These are phyloP conservation scores for Parasarocladium wereldwijsianum DNA, from an alignment of 2,329 filamentous ascomycete species.

Conservation along the genomic window DNA sequence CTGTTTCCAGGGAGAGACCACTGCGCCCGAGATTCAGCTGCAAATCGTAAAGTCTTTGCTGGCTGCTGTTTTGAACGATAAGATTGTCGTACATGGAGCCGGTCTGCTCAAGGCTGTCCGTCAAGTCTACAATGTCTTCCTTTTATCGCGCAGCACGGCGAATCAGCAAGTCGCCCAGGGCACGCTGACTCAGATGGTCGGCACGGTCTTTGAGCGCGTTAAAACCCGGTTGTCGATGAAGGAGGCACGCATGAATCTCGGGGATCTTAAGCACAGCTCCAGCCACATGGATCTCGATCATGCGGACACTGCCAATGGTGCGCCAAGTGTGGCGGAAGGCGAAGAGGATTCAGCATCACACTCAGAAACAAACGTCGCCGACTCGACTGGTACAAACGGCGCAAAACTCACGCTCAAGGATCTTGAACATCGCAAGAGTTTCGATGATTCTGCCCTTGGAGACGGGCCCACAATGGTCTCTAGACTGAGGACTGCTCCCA, in stretches of 20 bases:
- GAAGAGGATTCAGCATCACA: slow-evolving; percentile 21
- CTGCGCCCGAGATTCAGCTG: slow-evolving; percentile 79
- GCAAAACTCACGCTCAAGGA: slow-evolving; percentile 52
- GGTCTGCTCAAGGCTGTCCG: slow-evolving; percentile 91
- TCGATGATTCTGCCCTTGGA: slow-evolving; percentile 51
- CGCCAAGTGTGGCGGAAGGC: slow-evolving; percentile 16
- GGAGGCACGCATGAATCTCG: slow-evolving; percentile 53
- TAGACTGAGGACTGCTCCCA: slow-evolving; percentile 35
- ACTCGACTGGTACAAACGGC: slow-evolving; percentile 18
- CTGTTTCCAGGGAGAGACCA: slow-evolving; percentile 94
- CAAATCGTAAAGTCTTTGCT: slow-evolving; percentile 97
- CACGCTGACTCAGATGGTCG: slow-evolving; percentile 95
- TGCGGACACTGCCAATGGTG: slow-evolving; percentile 16
- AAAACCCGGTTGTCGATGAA: slow-evolving; percentile 77
- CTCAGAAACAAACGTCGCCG: slow-evolving; percentile 15
- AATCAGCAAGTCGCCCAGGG: slow-evolving; percentile 98
- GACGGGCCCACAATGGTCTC: slow-evolving; percentile 55
- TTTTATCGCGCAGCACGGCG: slow-evolving; percentile 81
- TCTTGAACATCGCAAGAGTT: slow-evolving; percentile 52
- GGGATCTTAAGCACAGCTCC: slow-evolving; percentile 34
- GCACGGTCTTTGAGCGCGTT: slow-evolving; percentile 92
- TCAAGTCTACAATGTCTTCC: slow-evolving; percentile 97
- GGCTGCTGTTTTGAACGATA: slow-evolving; percentile 92
- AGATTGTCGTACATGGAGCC: slow-evolving; percentile 94
- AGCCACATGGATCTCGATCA: slow-evolving; percentile 38